Evolutionary conservation across 805 yeast species (phyloP).

Genomic region (Candida patagonica): DNA sequence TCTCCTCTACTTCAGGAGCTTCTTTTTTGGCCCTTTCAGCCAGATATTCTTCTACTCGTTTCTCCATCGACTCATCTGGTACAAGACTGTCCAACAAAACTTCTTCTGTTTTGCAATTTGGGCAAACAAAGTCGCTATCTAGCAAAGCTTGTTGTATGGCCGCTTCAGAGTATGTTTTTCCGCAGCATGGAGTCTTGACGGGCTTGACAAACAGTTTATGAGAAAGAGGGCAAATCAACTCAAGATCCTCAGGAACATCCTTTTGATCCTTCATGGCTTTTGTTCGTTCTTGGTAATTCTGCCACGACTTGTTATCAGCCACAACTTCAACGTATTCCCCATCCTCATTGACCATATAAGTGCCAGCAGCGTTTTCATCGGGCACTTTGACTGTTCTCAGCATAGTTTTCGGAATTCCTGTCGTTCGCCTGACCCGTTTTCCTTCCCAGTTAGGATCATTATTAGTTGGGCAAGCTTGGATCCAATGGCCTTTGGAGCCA

Average conservation of each 20-base stretch:
- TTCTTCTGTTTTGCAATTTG: constrained; percentile 70
- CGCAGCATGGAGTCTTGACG: constrained; percentile 76
- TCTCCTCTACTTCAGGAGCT: constrained; percentile 4
- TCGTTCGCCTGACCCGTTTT: constrained; percentile 79
- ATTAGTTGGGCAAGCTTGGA: constrained; percentile 89
- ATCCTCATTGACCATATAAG: constrained; percentile 80
- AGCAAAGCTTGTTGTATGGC: constrained; percentile 58
- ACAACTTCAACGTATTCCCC: constrained; percentile 95
- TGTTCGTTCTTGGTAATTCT: constrained; percentile 65
- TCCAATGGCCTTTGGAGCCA: constrained; percentile 94
- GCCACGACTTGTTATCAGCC: constrained; percentile 91
- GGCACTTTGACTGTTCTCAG: constrained; percentile 81
- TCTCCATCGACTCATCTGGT: constrained; percentile 50
- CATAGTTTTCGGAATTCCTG: constrained; percentile 95
- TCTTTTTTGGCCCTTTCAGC: constrained; percentile 7
- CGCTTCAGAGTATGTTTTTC: constrained; percentile 45
- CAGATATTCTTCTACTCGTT: constrained; percentile 40
- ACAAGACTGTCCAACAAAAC: constrained; percentile 64
- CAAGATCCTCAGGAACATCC: constrained; percentile 48
- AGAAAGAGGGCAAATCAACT: constrained; percentile 62
- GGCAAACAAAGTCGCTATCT: constrained; percentile 84
- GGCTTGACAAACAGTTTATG: constrained; percentile 60
- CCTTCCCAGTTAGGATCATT: constrained; percentile 92
- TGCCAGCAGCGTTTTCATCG: constrained; percentile 46
- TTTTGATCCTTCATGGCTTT: constrained; percentile 29